phyloP scores from a whole-genome alignment of 1,139 yeast genomes.

The Candida freyschussii region DNA sequence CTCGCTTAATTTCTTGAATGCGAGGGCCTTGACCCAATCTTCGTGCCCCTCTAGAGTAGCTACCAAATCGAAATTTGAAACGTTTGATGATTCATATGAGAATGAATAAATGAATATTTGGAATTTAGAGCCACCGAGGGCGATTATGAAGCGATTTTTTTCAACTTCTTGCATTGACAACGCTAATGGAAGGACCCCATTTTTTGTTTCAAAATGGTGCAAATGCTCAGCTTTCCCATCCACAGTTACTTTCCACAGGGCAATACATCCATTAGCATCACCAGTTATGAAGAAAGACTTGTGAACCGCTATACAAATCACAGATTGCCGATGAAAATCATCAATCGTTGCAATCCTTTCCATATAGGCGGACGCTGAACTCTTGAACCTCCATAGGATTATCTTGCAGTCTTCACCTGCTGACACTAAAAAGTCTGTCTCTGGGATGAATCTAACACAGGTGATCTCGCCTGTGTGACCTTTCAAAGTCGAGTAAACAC shows the following conservation, averaged over 20 bases:
- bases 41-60: conserved; percentile 80
- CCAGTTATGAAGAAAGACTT: conserved; percentile 50
- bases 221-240: conserved; percentile 27
- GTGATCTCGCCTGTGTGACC: conserved; percentile 55
- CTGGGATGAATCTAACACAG: conserved; percentile 53
- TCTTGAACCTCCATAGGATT: conserved; percentile 49
- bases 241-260: conserved; percentile 41
- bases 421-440: conserved; percentile 45
- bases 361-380: conserved; percentile 17
- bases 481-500: conserved; percentile 53
- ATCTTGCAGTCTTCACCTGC: conserved; percentile 63
- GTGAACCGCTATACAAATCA: conserved; percentile 40
- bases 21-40: conserved; percentile 82
- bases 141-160: conserved; percentile 45
- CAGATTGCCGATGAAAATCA: conserved; percentile 39
- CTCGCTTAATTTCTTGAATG: conserved; percentile 47
- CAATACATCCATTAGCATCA: conserved; percentile 57
- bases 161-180: conserved; percentile 47
- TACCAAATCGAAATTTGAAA: conserved; percentile 32
- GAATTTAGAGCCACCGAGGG: conserved; percentile 77
- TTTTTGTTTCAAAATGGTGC: conserved; percentile 36
- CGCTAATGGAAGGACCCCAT: conserved; percentile 62
- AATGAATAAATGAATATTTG: conserved; percentile 54
- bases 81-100: conserved; percentile 16
- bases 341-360: conserved; percentile 34